Evolutionary conservation across 1,284 basidiomycete genomes (phyloP).

Genomic region (Cryptococcus sp.): DNA sequence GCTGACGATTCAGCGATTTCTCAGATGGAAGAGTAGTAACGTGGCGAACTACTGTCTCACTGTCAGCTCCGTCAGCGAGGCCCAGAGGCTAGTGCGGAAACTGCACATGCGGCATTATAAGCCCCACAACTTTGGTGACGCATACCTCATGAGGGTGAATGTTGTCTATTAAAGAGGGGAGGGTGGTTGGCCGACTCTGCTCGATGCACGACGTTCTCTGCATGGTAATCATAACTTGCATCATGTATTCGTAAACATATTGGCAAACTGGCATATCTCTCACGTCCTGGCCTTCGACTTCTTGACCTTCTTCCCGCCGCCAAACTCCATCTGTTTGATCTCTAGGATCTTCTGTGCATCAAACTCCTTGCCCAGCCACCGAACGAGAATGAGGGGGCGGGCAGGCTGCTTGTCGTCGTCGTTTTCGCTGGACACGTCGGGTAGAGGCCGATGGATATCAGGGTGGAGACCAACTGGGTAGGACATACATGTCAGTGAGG

Average conservation of each 20-base stretch:
- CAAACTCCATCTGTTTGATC: slow-evolving; percentile 50
- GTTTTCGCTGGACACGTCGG: slow-evolving; percentile 7
- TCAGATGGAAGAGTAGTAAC: slow-evolving; percentile 12
- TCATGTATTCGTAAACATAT: too few relatives aligned
- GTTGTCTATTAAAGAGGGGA: slow-evolving; percentile 18
- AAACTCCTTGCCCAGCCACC: slow-evolving; percentile 48
- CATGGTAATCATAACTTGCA: too few relatives aligned
- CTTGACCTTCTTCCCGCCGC: slow-evolving; percentile 44
- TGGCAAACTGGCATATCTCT: background rate
- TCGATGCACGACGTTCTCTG: too few relatives aligned
- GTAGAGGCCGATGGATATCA: slow-evolving; percentile 29
- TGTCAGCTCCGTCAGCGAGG: slow-evolving; percentile 24
- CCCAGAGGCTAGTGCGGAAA: slow-evolving; percentile 22
- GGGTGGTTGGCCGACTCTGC: too few relatives aligned
- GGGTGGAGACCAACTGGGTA: slow-evolving; percentile 42
- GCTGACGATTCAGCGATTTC: background rate
- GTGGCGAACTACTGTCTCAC: slow-evolving; percentile 26
- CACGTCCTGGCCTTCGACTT: slow-evolving; percentile 23
- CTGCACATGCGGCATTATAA: slow-evolving; percentile 28
- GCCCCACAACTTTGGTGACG: slow-evolving; percentile 6
- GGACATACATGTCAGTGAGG: background rate
- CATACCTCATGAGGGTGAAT: slow-evolving; percentile 28
- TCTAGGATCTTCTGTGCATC: slow-evolving; percentile 43
- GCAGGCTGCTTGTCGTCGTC: slow-evolving; percentile 17
- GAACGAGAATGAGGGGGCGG: slow-evolving; percentile 42